phyloP scores from a whole-genome alignment of 1,139 yeast species.

The Yamadazyma siamensis region DNA sequence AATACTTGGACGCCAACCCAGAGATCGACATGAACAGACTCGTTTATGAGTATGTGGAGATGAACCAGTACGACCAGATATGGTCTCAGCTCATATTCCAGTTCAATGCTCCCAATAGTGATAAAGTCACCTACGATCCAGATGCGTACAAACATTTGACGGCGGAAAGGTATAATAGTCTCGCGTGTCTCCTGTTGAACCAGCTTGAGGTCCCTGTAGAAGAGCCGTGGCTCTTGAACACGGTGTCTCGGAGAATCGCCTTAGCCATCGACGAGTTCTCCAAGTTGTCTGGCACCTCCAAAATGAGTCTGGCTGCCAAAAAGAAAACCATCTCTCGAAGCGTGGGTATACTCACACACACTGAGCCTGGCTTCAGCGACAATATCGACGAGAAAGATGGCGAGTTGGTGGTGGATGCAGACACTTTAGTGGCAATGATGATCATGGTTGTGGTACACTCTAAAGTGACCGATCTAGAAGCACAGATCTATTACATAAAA shows the following conservation, averaged over 20 bases:
- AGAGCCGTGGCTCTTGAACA: constrained; percentile 37
- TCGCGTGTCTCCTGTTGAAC: constrained; percentile 60
- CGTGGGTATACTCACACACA: constrained; percentile 46
- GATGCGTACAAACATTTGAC: constrained; percentile 31
- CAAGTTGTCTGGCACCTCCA: constrained; percentile 42
- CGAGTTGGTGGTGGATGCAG: constrained; percentile 63
- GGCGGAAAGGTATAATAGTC: constrained; percentile 30
- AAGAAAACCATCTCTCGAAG: constrained; percentile 52
- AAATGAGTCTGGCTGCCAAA: constrained; percentile 52
- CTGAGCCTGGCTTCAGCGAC: not conserved
- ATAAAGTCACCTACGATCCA: constrained; percentile 25
- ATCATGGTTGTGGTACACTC: constrained; percentile 71
- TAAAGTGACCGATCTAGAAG: constrained; percentile 53
- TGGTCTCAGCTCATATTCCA: constrained; percentile 53
- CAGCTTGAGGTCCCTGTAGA: constrained; percentile 63
- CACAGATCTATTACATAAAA: constrained; percentile 64
- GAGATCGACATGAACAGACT: constrained; percentile 51
- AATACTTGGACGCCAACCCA: constrained; percentile 34
- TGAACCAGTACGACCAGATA: constrained; percentile 58
- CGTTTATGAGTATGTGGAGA: constrained; percentile 69
- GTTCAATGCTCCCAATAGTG: constrained; percentile 29
- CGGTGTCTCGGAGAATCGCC: constrained; percentile 46
- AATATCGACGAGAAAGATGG: constrained; percentile 14
- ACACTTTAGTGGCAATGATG: constrained; percentile 69
- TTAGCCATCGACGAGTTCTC: constrained; percentile 56